Conservation (phyloP, 1,139 yeast species). For the Candida mesenterica region DNA sequence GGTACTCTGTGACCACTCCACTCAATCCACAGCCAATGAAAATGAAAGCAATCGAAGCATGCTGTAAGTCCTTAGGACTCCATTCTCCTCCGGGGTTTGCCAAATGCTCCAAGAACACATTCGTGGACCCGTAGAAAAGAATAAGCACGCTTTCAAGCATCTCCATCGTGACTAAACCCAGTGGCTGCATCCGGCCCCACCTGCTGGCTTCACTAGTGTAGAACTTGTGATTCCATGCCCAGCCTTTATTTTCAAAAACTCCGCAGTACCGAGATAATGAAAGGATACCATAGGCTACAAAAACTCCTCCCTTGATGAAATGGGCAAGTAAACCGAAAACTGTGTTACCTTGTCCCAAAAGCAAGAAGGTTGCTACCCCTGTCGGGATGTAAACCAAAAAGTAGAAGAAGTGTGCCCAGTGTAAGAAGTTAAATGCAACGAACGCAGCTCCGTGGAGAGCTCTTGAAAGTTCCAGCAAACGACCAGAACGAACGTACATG, state of each 20-base stretch:
- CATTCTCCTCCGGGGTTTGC: conserved; percentile 72
- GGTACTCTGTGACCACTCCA: conserved; percentile 76
- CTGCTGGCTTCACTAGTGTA: conserved; percentile 21
- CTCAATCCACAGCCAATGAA: conserved; percentile 90
- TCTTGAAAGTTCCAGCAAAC: not conserved
- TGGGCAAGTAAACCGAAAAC: conserved; percentile 89
- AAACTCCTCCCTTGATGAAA: conserved; percentile 93
- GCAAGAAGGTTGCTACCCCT: conserved; percentile 72
- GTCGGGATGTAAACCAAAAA: conserved; percentile 62
- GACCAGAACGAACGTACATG: not conserved
- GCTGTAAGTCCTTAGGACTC: conserved; percentile 93
- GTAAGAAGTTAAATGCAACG: conserved; percentile 50
- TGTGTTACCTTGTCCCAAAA: conserved; percentile 62
- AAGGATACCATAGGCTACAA: conserved; percentile 69
- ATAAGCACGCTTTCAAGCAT: conserved; percentile 76
- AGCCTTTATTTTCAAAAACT: conserved; percentile 67
- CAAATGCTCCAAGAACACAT: conserved; percentile 85
- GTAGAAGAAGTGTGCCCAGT: conserved; percentile 65
- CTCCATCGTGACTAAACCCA: conserved; percentile 76
- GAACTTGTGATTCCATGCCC: conserved; percentile 84
- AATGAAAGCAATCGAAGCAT: conserved; percentile 92
- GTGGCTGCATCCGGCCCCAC: conserved; percentile 46
- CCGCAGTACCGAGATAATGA: conserved; percentile 87
- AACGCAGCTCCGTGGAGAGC: conserved; percentile 1
- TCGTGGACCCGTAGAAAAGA: conserved; percentile 83